Evolutionary conservation across 2,329 filamentous ascomycete species (phyloP), one percentile per base, ranked within the genome.

Genomic region (Apiospora aurea): DNA sequence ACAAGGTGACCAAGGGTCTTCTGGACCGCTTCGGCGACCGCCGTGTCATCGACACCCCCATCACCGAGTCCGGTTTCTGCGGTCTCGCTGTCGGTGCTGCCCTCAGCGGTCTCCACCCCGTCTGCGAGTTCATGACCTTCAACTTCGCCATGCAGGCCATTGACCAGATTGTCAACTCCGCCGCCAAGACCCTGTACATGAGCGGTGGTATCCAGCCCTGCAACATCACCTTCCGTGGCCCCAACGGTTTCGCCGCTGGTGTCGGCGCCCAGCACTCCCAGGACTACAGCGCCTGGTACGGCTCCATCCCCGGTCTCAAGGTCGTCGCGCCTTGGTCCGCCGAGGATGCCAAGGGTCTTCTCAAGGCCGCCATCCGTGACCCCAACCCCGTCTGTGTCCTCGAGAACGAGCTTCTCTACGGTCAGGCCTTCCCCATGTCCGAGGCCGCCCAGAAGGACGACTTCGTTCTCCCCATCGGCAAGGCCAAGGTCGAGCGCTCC

Each of bases 111-210:
- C 89, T 99, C 78, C 93, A 97, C 86, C 96, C 96, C 74, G 90
- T 99, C 78, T 96, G 93, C 90, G 96, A 99, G 88, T 99, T 99
- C 90, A 99, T 99, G 96, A 99, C 96, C 81, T 98, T 97, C 91
- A 99, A 99, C 91, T 98, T 98, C 83, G 96, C 96, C 84, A 99
- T 99, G 96, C 96, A 99, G 88, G 94, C 96, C 82, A 99, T 99
- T 85, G 96, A 99, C 84, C 96, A 99, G 85, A 94, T 99, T 82
- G 95, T 99, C 91, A 99, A 99, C 91, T 98, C 96, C 69, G 96
- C 89, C 78, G 96, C 95, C 81, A 99, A 99, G 90, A 99, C 96
- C 72, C 96, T 99, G 82, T 99, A 99, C 89, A 99, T 99, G 96
- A 98, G 96, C 76, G 96, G 96, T 80, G 96, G 96, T 84, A 98